Percentiles rank a stretch among this genome's conserved stretches.
phyloP scores from a whole-genome alignment of 148 eudicot genomes.

The Cornus florida region DNA sequence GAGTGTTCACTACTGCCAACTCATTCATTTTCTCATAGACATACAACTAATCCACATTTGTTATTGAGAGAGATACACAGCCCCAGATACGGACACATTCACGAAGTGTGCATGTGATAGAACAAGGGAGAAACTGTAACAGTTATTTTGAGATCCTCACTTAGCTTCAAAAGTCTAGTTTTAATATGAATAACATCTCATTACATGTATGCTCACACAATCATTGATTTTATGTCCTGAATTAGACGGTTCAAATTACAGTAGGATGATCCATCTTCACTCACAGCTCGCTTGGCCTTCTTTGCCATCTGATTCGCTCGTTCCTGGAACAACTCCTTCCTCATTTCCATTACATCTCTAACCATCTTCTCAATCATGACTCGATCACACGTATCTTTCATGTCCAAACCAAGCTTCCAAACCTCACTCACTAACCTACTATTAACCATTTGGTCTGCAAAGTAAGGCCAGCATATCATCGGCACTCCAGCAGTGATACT shows the following conservation, averaged over 20 bases:
- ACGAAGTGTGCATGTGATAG: no score
- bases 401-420: slow-evolving; percentile 39
- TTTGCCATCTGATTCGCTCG: not conserved
- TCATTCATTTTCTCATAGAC: no score
- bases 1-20: no score
- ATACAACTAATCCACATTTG: no score
- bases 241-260: slow-evolving; percentile 9
- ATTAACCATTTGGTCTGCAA: slow-evolving; percentile 40
- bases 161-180: no score
- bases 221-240: slow-evolving; percentile 12
- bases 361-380: not conserved
- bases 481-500: slow-evolving; percentile 46
- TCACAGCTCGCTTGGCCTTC: slow-evolving; percentile 5
- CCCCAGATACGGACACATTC: no score
- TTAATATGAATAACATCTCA: no score
- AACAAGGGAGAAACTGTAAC: no score
- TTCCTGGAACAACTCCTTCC: not conserved
- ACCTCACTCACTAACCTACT: slow-evolving; percentile 36
- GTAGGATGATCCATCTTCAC: slow-evolving; percentile 5
- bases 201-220: no score
- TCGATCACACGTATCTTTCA: slow-evolving; percentile 37
- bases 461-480: slow-evolving; percentile 51
- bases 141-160: no score
- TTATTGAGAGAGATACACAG: no score
- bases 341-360: slow-evolving; percentile 8